A percentile compares a stretch with the other conserved stretches of the same genome.
Conservation (phyloP, 2,329 filamentous ascomycete species). For the Fusarium multiceps region DNA sequence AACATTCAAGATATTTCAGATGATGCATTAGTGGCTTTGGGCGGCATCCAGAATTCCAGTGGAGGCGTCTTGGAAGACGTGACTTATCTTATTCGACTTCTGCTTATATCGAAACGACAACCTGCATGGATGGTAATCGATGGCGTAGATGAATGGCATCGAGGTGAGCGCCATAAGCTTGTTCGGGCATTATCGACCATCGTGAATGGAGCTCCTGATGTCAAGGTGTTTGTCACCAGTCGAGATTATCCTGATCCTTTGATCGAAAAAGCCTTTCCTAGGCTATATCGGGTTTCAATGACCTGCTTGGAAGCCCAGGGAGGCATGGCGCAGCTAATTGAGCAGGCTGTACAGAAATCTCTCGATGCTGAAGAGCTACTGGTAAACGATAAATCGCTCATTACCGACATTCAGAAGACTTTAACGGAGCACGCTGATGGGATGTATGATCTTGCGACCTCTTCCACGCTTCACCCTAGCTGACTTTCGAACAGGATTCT, state of each 20-base stretch:
- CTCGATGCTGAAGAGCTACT: not conserved
- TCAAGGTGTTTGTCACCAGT: accelerated
- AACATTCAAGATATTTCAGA: not conserved
- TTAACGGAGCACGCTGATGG: accelerated
- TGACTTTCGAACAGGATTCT: accelerated
- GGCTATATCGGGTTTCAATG: accelerated
- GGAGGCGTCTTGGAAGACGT: not conserved
- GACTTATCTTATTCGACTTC: accelerated
- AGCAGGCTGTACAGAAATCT: not conserved
- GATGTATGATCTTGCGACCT: accelerated
- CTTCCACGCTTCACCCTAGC: accelerated
- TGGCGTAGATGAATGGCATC: not conserved
- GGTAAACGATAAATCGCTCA: accelerated
- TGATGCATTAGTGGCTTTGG: too few species aligned
- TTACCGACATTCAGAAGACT: accelerated
- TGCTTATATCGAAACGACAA: accelerated
- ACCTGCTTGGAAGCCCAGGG: accelerated
- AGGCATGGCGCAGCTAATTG: not conserved
- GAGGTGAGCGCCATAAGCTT: accelerated
- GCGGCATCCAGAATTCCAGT: too few species aligned
- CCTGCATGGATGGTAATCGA: accelerated
- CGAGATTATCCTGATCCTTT: accelerated
- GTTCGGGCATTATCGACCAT: accelerated
- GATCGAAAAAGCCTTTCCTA: accelerated
- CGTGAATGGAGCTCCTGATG: accelerated